Percentiles rank a stretch among this genome's conserved stretches.
These are phyloP conservation scores for Aspergillus saccharolyticus DNA, from an alignment of 495 filamentous ascomycete species.

Conservation along the genomic window DNA sequence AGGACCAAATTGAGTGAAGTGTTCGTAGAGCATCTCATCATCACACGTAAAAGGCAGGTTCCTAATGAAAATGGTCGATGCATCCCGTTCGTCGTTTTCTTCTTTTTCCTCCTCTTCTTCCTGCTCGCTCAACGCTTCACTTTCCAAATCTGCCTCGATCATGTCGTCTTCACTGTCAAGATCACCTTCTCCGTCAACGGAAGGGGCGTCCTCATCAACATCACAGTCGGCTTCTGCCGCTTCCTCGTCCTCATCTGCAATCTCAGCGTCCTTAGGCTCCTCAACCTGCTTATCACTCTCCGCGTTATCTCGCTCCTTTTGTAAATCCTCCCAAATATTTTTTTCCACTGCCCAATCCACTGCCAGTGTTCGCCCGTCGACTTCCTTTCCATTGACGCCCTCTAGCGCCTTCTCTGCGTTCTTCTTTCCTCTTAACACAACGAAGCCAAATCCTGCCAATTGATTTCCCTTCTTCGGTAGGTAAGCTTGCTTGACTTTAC, in stretches of 20 bases:
- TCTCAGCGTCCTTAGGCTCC: slow-evolving; percentile 28
- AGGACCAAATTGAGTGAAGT: slow-evolving; percentile 78
- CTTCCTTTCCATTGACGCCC: slow-evolving; percentile 77
- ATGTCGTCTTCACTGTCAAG: slow-evolving; percentile 23
- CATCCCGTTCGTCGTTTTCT: slow-evolving; percentile 51
- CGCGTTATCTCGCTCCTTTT: slow-evolving; percentile 40
- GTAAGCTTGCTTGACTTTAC: slow-evolving; percentile 78
- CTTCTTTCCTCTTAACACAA: slow-evolving; percentile 79
- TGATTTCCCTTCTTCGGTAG: slow-evolving; percentile 72
- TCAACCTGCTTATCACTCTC: slow-evolving; percentile 22
- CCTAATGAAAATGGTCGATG: slow-evolving; percentile 81
- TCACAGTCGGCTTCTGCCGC: slow-evolving; percentile 17
- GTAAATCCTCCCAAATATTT: slow-evolving; percentile 66
- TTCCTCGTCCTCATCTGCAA: slow-evolving; percentile 35
- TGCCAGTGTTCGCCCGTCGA: slow-evolving; percentile 81
- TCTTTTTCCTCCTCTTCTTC: slow-evolving; percentile 50
- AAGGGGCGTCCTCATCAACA: slow-evolving; percentile 18
- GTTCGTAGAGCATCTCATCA: slow-evolving; percentile 72
- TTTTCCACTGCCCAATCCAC: slow-evolving; percentile 98
- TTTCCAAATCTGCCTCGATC: slow-evolving; percentile 39
- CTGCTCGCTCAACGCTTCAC: slow-evolving; percentile 47
- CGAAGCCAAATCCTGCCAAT: slow-evolving; percentile 85
- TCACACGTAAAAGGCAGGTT: slow-evolving; percentile 86
- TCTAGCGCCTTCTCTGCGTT: slow-evolving; percentile 88
- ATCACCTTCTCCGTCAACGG: slow-evolving; percentile 27